A percentile compares a stretch with the other conserved stretches of the same genome.
These are phyloP conservation scores for Fusarium humuli DNA, from an alignment of 2,329 filamentous ascomycete species.

Conservation along the genomic window DNA sequence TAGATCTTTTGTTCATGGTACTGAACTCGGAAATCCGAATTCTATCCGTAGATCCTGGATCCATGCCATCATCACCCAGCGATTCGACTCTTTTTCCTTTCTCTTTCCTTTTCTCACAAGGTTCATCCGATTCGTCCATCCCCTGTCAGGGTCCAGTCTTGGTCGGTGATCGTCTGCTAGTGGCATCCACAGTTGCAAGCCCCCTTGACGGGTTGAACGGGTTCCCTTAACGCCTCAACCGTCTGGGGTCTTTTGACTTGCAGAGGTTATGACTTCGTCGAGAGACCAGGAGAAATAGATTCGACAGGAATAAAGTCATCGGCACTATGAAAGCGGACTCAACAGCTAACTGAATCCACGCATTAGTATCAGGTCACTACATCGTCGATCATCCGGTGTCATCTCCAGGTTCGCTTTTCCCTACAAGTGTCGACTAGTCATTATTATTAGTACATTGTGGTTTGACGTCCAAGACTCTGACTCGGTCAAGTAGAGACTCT, in stretches of 20 bases:
- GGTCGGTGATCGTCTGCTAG: constrained; percentile 20
- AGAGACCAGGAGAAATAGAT: neutral
- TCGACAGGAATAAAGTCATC: neutral
- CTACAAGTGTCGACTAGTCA: neutral
- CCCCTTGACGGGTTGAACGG: constrained; percentile 1
- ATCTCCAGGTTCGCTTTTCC: neutral
- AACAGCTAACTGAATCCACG: neutral
- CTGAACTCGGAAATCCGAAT: neutral
- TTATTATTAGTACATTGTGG: neutral
- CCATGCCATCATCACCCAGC: constrained; percentile 1
- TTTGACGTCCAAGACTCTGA: constrained; percentile 3
- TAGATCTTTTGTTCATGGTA: constrained; percentile 9
- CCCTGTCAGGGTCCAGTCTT: constrained; percentile 1
- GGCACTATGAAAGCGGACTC: neutral
- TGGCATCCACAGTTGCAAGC: constrained; percentile 10
- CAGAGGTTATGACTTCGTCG: neutral
- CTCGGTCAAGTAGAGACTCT: neutral
- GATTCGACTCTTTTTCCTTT: constrained; percentile 1
- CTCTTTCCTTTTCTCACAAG: neutral
- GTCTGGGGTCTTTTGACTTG: constrained; percentile 1
- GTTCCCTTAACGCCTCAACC: constrained; percentile 29
- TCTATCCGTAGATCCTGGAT: constrained; percentile 1
- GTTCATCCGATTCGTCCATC: constrained; percentile 3
- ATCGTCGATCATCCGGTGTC: neutral
- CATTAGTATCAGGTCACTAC: neutral